phyloP scores from a whole-genome alignment of 192 early-diverging fungal species.

The Lobulomyces angularis region DNA sequence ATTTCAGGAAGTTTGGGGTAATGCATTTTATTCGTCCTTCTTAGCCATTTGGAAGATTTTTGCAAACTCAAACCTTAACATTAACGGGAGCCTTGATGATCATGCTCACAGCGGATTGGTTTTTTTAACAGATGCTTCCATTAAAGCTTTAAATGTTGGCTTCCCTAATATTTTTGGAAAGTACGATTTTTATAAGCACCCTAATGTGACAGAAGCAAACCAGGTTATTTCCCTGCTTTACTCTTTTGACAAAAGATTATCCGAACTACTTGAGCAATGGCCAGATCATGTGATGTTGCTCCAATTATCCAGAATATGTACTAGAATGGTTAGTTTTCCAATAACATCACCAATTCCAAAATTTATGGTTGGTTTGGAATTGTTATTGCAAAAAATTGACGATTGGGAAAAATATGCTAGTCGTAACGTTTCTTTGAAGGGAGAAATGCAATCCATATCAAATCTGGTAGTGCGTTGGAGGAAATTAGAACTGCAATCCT shows the following conservation, averaged over 20 bases:
- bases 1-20: conserved; percentile 19
- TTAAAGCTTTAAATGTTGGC: neutral
- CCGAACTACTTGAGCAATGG: conserved; percentile 64
- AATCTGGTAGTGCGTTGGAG: conserved; percentile 77
- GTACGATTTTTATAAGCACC: conserved; percentile 86
- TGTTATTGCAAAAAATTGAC: conserved; percentile 73
- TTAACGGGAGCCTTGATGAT: conserved; percentile 1
- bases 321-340: conserved; percentile 46
- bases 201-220: conserved; percentile 62
- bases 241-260: conserved; percentile 43
- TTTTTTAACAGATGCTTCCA: too few species aligned
- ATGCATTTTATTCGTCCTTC: conserved; percentile 3
- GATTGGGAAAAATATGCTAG: conserved; percentile 90
- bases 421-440: conserved; percentile 61
- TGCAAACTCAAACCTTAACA: neutral
- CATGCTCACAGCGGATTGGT: too few species aligned
- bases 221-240: conserved; percentile 47
- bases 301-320: conserved; percentile 39
- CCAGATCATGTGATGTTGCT: conserved; percentile 81
- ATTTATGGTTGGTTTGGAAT: conserved; percentile 77
- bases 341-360: conserved; percentile 77
- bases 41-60: neutral
- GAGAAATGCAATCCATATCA: conserved; percentile 54
- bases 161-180: conserved; percentile 12
- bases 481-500: conserved; percentile 77